phyloP scores from a whole-genome alignment of 805 yeast species.

The Hanseniaspora lindneri region DNA sequence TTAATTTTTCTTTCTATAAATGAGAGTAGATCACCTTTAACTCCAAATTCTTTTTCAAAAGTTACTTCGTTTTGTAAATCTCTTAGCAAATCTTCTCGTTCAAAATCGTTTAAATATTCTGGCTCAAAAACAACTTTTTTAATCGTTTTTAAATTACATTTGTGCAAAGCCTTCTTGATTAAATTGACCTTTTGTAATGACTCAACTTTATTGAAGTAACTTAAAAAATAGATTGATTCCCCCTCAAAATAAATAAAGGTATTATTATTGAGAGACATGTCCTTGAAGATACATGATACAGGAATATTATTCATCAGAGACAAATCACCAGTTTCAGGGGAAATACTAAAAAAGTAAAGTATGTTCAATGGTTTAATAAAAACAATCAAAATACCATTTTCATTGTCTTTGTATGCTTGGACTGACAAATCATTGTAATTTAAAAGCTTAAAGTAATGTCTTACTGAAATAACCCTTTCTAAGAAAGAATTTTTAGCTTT shows the following conservation, averaged over 20 bases:
- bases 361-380: not conserved
- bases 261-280: not conserved
- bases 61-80: not conserved
- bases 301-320: slow-evolving; percentile 4
- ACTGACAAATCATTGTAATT: not conserved
- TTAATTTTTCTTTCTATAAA: not conserved
- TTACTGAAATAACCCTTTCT: slow-evolving; percentile 1
- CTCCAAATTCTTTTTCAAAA: not conserved
- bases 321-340: not conserved
- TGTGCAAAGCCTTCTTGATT: not conserved
- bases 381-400: not conserved
- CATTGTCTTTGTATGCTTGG: not conserved
- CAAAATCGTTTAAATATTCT: not conserved
- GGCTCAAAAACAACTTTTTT: not conserved
- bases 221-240: not conserved
- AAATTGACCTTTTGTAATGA: not conserved
- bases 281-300: not conserved
- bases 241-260: not conserved
- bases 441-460: slow-evolving; percentile 6
- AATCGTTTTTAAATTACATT: not conserved
- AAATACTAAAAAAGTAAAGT: slow-evolving; percentile 1
- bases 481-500: not conserved
- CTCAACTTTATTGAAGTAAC: not conserved
- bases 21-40: not conserved
- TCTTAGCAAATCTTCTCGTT: not conserved